Percentiles rank a stretch among this genome's conserved stretches.
These are phyloP conservation scores for Termitomyces sp. DNA, from an alignment of 768 basidiomycete species.

Conservation along the genomic window DNA sequence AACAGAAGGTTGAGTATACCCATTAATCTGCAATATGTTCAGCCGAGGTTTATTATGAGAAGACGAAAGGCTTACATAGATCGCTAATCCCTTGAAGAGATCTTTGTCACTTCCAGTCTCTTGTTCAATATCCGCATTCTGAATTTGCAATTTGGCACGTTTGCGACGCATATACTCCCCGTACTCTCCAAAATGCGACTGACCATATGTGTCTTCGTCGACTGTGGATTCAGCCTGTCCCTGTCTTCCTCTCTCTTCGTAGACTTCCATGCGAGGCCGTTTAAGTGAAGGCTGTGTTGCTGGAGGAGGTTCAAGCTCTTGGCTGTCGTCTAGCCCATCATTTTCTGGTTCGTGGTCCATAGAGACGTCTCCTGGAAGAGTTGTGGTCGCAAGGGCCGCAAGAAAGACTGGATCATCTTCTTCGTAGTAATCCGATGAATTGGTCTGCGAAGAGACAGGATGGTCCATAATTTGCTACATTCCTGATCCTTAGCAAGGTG, in stretches of 20 bases:
- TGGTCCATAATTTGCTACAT: slow-evolving; percentile 8
- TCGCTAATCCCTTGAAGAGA: slow-evolving; percentile 71
- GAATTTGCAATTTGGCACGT: slow-evolving; percentile 84
- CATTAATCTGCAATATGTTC: slow-evolving; percentile 67
- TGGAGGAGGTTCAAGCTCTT: slow-evolving; percentile 33
- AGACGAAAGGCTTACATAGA: slow-evolving; percentile 62
- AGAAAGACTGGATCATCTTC: slow-evolving; percentile 53
- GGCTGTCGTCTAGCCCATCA: slow-evolving; percentile 16
- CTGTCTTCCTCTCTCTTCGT: slow-evolving; percentile 17
- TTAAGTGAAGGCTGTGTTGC: slow-evolving; percentile 39
- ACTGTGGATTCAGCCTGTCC: slow-evolving; percentile 14
- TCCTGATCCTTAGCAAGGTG: background rate
- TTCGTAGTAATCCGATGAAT: slow-evolving; percentile 54
- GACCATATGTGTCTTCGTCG: slow-evolving; percentile 61
- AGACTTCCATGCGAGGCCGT: slow-evolving; percentile 26
- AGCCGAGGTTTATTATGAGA: background rate
- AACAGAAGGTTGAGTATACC: slow-evolving; percentile 82
- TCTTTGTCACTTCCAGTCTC: slow-evolving; percentile 26
- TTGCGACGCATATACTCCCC: slow-evolving; percentile 91
- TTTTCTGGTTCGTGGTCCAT: background rate
- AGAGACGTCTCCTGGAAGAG: slow-evolving; percentile 44
- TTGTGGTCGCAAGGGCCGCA: slow-evolving; percentile 38
- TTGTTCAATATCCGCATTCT: slow-evolving; percentile 47
- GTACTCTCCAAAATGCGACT: slow-evolving; percentile 76
- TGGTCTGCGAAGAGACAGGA: slow-evolving; percentile 19